Evolutionary conservation across 2,329 filamentous ascomycete genomes (phyloP), one percentile per base, ranked within the genome.

Genomic region (Trichothecium sympodiale): DNA sequence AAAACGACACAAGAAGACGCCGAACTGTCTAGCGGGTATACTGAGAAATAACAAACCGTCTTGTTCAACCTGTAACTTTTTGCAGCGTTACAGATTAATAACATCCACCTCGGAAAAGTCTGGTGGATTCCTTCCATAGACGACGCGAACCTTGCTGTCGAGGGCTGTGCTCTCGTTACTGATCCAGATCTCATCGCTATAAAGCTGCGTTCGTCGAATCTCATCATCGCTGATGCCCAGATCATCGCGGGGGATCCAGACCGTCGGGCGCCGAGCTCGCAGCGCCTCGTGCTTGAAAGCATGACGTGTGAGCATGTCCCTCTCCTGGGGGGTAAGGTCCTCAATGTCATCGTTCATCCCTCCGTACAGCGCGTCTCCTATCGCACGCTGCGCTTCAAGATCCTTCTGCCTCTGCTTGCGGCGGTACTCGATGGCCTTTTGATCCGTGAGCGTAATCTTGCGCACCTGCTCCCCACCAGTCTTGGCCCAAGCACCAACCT

Each of bases 211-310:
- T 26, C 83, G 70, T 50, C 70, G 69, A 31, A 96, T 81, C 62
- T 98, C 91, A 46, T 96, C 89, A 47, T 94, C 86, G 45, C 83
- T 87, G 38, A 98, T 74, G 5, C 91, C 91, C 5, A 96, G 59
- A 45, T 91, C 83, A 51, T 98, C 91, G 9, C 81, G 76, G 0
- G 91, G 91, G 31, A 98, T 84, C 91, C 91, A 98, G 17, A 98
- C 79, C 0, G 84, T 85, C 0, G 91, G 91, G 36, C 87, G 73
- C 35, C 83, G 75, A 2, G 88, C 84, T 8, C 91, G 77, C 27
- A 95, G 67, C 1, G 91, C 91, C 25, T 79, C 80, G 52, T 98
- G 91, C 59, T 88, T 80, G 58, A 98, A 98, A 1, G 89, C 87
- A 49, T 87, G 80, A 37, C 80, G 80, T 10, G 91, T 83, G 28